phyloP scores from a whole-genome alignment of 495 filamentous ascomycete species.

The Aspergillus bertholletiae region DNA sequence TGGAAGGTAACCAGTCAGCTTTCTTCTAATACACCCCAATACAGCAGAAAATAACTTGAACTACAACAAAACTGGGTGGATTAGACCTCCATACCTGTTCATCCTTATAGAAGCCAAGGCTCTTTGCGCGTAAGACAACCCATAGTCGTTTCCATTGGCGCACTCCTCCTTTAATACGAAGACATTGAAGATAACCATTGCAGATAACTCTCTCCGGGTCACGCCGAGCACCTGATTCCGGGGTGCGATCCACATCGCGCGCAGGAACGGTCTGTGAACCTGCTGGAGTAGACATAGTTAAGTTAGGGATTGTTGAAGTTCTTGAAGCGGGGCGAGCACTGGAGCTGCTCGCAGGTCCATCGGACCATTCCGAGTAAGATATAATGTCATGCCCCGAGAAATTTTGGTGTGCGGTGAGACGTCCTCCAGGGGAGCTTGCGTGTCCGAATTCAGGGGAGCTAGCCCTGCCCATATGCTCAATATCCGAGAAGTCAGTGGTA shows the following conservation, averaged over 20 bases:
- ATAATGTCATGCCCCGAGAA: slow-evolving; percentile 87
- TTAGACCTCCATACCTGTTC: slow-evolving; percentile 53
- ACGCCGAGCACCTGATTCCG: slow-evolving; percentile 50
- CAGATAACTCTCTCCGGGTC: slow-evolving; percentile 78
- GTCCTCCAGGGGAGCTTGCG: slow-evolving; percentile 23
- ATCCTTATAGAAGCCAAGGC: slow-evolving; percentile 89
- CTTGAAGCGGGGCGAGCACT: slow-evolving; percentile 25
- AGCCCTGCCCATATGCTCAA: slow-evolving; percentile 28
- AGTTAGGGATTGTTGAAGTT: slow-evolving; percentile 27
- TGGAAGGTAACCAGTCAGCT: slow-evolving; percentile 13
- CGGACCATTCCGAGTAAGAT: slow-evolving; percentile 88
- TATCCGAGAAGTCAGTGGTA: slow-evolving; percentile 44
- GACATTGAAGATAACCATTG: slow-evolving; percentile 84
- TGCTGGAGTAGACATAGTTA: slow-evolving; percentile 27
- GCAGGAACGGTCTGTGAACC: slow-evolving; percentile 28
- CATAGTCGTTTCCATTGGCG: slow-evolving; percentile 93
- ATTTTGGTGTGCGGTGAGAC: slow-evolving; percentile 57
- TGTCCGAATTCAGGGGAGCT: slow-evolving; percentile 45
- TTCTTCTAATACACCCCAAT: not conserved
- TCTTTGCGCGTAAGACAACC: slow-evolving; percentile 85
- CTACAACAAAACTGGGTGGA: not conserved
- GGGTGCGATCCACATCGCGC: slow-evolving; percentile 55
- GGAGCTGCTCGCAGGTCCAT: slow-evolving; percentile 43
- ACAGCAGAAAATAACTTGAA: not conserved
- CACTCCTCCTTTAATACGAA: slow-evolving; percentile 82